These are phyloP conservation scores for Talaromyces verruculosus DNA, from an alignment of 2,329 filamentous ascomycete genomes.

Conservation along the genomic window DNA sequence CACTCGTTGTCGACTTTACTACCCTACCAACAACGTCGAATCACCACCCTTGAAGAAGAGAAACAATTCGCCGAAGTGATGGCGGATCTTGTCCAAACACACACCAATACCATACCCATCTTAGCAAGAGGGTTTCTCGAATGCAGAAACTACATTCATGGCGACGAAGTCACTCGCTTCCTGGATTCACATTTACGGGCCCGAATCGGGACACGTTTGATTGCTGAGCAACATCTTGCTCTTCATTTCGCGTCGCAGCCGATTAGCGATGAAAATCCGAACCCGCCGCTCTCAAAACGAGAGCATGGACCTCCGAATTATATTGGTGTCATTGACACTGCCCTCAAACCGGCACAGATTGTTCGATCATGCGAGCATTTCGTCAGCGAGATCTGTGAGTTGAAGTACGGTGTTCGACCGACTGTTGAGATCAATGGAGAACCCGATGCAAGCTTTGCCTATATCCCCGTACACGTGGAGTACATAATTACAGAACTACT, in stretches of 20 bases:
- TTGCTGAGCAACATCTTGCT: conserved; percentile 95
- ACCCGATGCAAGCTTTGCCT: conserved; percentile 83
- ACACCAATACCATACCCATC: conserved; percentile 90
- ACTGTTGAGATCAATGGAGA: conserved; percentile 79
- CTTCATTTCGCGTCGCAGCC: conserved; percentile 75
- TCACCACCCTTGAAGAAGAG: conserved; percentile 80
- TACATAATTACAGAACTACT: conserved; percentile 96
- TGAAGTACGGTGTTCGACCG: conserved; percentile 89
- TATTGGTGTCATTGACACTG: conserved; percentile 94
- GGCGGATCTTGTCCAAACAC: conserved; percentile 91
- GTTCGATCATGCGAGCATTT: conserved; percentile 84
- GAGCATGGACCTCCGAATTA: conserved; percentile 57
- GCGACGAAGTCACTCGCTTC: conserved; percentile 81
- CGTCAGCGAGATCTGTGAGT: conserved; percentile 93
- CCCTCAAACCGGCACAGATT: conserved; percentile 75
- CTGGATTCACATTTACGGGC: conserved; percentile 91
- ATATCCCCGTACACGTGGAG: conserved; percentile 92
- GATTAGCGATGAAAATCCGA: conserved; percentile 60
- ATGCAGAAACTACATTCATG: conserved; percentile 83
- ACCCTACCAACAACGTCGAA: conserved; percentile 72
- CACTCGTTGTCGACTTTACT: conserved; percentile 89
- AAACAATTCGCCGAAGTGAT: conserved; percentile 88
- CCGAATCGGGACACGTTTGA: conserved; percentile 86
- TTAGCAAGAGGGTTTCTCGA: conserved; percentile 91
- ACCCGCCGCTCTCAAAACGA: conserved; percentile 28